Conservation (phyloP, 148 eudicot species). For the Arbutus unedo region DNA sequence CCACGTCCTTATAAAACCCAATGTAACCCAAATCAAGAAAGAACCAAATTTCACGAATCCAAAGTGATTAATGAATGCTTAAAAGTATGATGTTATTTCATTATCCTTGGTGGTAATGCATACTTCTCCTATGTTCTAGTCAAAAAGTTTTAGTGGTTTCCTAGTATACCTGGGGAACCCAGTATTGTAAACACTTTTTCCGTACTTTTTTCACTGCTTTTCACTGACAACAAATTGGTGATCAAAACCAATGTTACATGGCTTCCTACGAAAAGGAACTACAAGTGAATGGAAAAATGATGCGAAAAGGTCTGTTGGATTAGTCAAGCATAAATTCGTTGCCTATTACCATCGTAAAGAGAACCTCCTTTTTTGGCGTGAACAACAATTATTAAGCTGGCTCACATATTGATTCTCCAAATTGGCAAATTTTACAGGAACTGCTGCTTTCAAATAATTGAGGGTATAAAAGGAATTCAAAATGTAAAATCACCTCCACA, state of each 20-base stretch:
- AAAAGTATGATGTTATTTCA: not conserved
- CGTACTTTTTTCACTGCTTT: not conserved
- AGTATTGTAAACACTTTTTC: not conserved
- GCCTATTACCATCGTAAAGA: too few relatives aligned
- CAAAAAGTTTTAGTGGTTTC: not conserved
- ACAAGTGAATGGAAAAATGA: not conserved
- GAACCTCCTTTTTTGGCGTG: too few relatives aligned
- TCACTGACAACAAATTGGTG: not conserved
- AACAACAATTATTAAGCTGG: too few relatives aligned
- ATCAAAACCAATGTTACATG: not conserved
- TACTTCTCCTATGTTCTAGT: not conserved
- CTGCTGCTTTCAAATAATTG: too few relatives aligned
- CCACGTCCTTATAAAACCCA: not conserved
- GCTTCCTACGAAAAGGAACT: not conserved
- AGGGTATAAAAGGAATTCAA: too few relatives aligned
- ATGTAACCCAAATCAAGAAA: not conserved
- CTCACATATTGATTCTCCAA: too few relatives aligned
- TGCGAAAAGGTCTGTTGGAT: not conserved
- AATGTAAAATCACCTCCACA: too few relatives aligned
- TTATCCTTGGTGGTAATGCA: conserved; percentile 2
- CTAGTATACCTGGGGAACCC: not conserved
- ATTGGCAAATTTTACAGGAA: too few relatives aligned
- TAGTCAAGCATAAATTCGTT: not conserved
- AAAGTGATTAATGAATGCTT: not conserved
- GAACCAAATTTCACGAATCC: not conserved